Percentiles rank a stretch among this genome's conserved stretches.
These are phyloP conservation scores for Neurospora discreta DNA, from an alignment of 495 filamentous ascomycete genomes.

Conservation along the genomic window DNA sequence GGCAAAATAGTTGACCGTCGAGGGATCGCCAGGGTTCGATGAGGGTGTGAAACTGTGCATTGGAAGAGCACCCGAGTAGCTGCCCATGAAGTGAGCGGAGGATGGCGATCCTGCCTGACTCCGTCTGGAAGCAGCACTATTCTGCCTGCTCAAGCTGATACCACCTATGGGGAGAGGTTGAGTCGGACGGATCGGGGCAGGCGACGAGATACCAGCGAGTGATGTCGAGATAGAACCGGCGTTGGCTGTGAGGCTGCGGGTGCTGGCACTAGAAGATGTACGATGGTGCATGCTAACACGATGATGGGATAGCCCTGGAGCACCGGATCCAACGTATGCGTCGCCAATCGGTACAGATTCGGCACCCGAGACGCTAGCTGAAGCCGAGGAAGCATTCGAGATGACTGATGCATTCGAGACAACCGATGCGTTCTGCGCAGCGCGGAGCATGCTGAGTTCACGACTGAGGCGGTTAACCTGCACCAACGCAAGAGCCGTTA, in stretches of 20 bases:
- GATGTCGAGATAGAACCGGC: slow-evolving; percentile 5
- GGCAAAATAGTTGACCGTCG: slow-evolving; percentile 22
- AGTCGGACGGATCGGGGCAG: slow-evolving; percentile 21
- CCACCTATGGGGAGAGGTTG: slow-evolving; percentile 17
- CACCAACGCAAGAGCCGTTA: not conserved
- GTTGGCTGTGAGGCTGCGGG: slow-evolving; percentile 37
- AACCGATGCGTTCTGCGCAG: slow-evolving; percentile 69
- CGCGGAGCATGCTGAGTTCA: slow-evolving; percentile 68
- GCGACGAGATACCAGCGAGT: slow-evolving; percentile 21
- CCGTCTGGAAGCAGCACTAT: slow-evolving; percentile 32
- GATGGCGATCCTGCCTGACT: slow-evolving; percentile 32
- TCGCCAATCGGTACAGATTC: slow-evolving; percentile 25
- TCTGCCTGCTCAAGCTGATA: slow-evolving; percentile 30
- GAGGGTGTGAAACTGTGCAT: slow-evolving; percentile 7
- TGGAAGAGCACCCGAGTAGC: not conserved
- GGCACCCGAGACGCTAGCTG: slow-evolving; percentile 32
- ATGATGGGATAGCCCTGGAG: slow-evolving; percentile 29
- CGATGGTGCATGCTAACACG: slow-evolving; percentile 31
- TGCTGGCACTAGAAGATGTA: slow-evolving; percentile 40
- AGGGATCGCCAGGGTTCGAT: slow-evolving; percentile 12
- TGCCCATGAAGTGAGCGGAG: slow-evolving; percentile 10
- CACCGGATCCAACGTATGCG: slow-evolving; percentile 18
- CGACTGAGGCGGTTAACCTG: slow-evolving; percentile 88
- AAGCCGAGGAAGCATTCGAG: slow-evolving; percentile 67
- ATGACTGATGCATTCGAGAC: slow-evolving; percentile 70